Conservation (phyloP, 1,284 basidiomycete genomes). For the Psilocybe mexicana region DNA sequence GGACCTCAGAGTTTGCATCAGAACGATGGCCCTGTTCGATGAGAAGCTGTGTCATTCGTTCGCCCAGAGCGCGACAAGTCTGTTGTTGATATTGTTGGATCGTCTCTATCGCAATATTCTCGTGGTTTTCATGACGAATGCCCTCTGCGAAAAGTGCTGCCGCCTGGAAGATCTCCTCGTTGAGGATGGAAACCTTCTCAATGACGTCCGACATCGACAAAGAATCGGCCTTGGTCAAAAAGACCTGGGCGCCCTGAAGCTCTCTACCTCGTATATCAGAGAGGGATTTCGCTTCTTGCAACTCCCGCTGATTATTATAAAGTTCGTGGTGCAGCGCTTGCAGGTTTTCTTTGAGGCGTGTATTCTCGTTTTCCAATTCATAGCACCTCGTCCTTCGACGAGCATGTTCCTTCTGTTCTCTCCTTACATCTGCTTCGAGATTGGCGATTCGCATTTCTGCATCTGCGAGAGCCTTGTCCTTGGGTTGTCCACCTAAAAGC, state of each 20-base stretch:
- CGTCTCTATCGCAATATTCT: conserved; percentile 3
- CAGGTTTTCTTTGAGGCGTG: conserved; percentile 4
- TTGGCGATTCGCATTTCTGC: not conserved
- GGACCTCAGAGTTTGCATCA: conserved; percentile 6
- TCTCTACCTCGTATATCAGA: conserved; percentile 25
- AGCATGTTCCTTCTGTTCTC: not conserved
- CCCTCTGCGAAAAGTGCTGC: conserved; percentile 22
- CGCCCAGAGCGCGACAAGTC: conserved; percentile 8
- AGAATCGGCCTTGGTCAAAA: conserved; percentile 25
- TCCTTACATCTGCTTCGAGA: not conserved
- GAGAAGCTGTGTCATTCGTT: conserved; percentile 8
- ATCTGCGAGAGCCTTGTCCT: not conserved
- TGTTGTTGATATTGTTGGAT: not conserved
- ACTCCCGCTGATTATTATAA: conserved; percentile 12
- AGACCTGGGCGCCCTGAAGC: conserved; percentile 24
- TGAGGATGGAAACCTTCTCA: conserved; percentile 21
- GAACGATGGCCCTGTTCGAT: not conserved
- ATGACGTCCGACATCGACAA: conserved; percentile 24
- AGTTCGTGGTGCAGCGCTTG: conserved; percentile 17
- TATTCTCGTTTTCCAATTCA: conserved; percentile 6
- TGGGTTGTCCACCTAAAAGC: not conserved
- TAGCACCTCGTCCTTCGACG: not conserved
- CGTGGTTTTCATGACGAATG: conserved; percentile 6
- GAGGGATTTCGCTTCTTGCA: conserved; percentile 20
- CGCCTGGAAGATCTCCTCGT: conserved; percentile 26